A percentile compares a stretch with the other conserved stretches of the same genome.
These are phyloP conservation scores for Pseudogymnoascus sp. DNA, from an alignment of 2,329 filamentous ascomycete species.

Conservation along the genomic window DNA sequence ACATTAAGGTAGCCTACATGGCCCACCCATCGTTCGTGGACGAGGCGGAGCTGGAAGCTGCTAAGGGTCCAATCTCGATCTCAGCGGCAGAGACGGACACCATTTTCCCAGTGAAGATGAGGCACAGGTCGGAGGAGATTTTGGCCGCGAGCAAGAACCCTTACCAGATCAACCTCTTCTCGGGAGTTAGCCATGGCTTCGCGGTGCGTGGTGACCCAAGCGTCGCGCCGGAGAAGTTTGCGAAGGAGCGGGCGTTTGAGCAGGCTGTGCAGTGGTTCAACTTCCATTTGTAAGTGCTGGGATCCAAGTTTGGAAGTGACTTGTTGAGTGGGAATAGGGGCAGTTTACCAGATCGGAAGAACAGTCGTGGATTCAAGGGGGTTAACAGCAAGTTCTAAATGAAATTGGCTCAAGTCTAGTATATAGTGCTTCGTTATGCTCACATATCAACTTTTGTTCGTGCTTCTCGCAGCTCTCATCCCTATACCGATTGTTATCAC, in stretches of 20 bases:
- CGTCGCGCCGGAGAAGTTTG: constrained; percentile 53
- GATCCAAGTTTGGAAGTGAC: constrained; percentile 1
- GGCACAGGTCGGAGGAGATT: constrained; percentile 58
- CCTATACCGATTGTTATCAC: background rate
- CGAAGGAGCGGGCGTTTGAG: constrained; percentile 73
- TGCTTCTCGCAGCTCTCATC: background rate
- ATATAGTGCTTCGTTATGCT: background rate
- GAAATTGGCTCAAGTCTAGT: background rate
- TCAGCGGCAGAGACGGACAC: constrained; percentile 55
- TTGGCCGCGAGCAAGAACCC: constrained; percentile 44
- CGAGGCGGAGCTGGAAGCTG: constrained; percentile 55
- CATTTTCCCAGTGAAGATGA: constrained; percentile 57
- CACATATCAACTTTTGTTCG: background rate
- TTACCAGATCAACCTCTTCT: constrained; percentile 70
- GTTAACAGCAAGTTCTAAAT: background rate
- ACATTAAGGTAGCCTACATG: constrained; percentile 61
- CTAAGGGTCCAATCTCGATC: constrained; percentile 62
- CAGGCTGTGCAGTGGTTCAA: constrained; percentile 76
- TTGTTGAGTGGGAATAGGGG: background rate
- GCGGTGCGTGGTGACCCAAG: constrained; percentile 57
- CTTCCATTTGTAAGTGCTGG: constrained; percentile 33
- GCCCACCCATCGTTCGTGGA: constrained; percentile 74
- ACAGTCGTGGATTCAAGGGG: background rate
- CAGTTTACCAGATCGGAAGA: background rate
- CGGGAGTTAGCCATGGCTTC: constrained; percentile 67